These are phyloP conservation scores for Auricularia cornea DNA, from an alignment of 768 basidiomycete species.

Conservation along the genomic window DNA sequence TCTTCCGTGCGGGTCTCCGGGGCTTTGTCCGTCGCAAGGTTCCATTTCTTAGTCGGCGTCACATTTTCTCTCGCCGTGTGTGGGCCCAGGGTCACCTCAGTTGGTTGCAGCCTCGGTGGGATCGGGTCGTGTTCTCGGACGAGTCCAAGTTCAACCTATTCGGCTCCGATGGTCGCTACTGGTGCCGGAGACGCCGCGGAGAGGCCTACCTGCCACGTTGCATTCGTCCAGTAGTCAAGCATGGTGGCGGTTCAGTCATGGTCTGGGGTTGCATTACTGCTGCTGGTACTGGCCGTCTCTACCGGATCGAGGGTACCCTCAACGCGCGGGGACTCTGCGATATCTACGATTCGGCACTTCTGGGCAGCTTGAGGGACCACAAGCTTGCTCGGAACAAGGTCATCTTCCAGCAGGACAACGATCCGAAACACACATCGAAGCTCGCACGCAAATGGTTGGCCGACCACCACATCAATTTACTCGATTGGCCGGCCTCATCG, in stretches of 20 bases:
- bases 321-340: slow-evolving; percentile 16
- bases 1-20: slow-evolving; percentile 2
- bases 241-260: slow-evolving; percentile 28
- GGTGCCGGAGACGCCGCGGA: slow-evolving; percentile 22
- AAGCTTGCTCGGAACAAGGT: slow-evolving; percentile 9
- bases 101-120: slow-evolving; percentile 24
- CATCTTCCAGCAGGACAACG: slow-evolving; percentile 30
- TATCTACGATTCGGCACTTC: slow-evolving; percentile 21
- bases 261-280: slow-evolving; percentile 30
- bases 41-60: slow-evolving; percentile 15
- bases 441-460: slow-evolving; percentile 22
- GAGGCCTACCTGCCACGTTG: slow-evolving; percentile 15
- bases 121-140: slow-evolving; percentile 23
- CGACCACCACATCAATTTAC: slow-evolving; percentile 18
- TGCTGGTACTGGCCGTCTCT: slow-evolving; percentile 19
- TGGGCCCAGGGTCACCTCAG: slow-evolving; percentile 17
- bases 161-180: slow-evolving; percentile 25
- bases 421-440: slow-evolving; percentile 29
- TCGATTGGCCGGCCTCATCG: slow-evolving; percentile 26
- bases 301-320: slow-evolving; percentile 25
- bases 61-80: slow-evolving; percentile 10
- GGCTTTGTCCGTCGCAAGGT: slow-evolving; percentile 3
- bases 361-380: slow-evolving; percentile 21
- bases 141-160: slow-evolving; percentile 27
- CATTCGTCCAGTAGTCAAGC: slow-evolving; percentile 24